Conservation (phyloP, 345 rosid genomes). For the Orychophragmus violaceus region DNA sequence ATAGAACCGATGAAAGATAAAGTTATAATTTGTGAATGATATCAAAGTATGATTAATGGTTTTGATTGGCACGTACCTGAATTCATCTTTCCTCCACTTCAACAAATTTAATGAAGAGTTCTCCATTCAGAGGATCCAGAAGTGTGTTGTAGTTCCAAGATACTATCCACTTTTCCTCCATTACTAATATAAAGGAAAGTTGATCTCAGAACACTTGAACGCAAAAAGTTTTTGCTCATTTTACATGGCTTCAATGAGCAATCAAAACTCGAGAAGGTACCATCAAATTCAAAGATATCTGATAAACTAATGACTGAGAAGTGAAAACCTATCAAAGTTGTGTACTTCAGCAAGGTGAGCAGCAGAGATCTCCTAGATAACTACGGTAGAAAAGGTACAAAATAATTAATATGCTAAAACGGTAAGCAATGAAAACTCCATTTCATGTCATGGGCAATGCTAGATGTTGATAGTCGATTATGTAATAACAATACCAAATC, state of each 20-base stretch:
- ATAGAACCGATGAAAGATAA: constrained; percentile 17
- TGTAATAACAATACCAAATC: neutral
- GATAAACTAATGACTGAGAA: neutral
- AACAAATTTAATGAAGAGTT: constrained; percentile 76
- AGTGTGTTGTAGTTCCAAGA: constrained; percentile 56
- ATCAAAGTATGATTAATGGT: neutral
- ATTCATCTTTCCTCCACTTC: constrained; percentile 70
- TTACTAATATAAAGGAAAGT: constrained; percentile 31
- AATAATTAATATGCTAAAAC: constrained; percentile 53
- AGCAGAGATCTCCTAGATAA: constrained; percentile 75
- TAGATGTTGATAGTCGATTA: constrained; percentile 18
- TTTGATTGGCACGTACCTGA: constrained; percentile 42
- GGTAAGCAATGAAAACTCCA: neutral
- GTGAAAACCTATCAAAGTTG: constrained; percentile 56
- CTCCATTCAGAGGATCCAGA: constrained; percentile 94
- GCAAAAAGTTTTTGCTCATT: neutral
- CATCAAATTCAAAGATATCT: neutral
- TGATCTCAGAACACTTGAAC: neutral
- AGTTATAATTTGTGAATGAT: neutral
- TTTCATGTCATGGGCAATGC: neutral
- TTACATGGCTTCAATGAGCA: neutral
- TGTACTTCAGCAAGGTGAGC: constrained; percentile 80
- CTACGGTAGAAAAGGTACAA: constrained; percentile 76
- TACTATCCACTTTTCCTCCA: constrained; percentile 86
- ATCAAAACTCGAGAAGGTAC: neutral